phyloP scores from a whole-genome alignment of 331 rosid species.

The Cydonia oblonga region DNA sequence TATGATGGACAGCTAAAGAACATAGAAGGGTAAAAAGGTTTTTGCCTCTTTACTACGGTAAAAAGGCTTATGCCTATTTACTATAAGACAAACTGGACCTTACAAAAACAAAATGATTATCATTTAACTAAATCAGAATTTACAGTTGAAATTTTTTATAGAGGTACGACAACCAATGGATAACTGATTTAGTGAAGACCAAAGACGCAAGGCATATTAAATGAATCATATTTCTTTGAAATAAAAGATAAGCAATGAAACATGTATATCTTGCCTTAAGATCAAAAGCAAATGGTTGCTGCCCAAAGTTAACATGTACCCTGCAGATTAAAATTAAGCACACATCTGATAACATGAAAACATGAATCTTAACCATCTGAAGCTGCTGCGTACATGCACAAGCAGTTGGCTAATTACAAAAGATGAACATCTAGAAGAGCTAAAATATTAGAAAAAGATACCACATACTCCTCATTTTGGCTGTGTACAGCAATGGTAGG shows the following conservation, averaged over 20 bases:
- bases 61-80: no score
- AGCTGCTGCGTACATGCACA: neutral
- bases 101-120: neutral
- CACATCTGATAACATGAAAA: conserved; percentile 19
- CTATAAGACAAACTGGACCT: neutral
- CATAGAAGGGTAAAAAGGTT: neutral
- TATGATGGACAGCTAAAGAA: neutral
- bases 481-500: conserved; percentile 97
- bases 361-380: neutral
- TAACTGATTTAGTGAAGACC: neutral
- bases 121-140: no score
- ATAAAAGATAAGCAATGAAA: neutral
- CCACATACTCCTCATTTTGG: conserved; percentile 88
- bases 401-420: neutral
- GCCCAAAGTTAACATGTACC: conserved; percentile 95
- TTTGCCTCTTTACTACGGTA: neutral
- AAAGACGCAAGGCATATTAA: neutral
- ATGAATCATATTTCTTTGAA: neutral
- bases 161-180: neutral
- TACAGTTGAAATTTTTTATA: neutral
- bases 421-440: neutral
- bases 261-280: conserved; percentile 48
- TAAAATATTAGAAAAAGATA: neutral
- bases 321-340: conserved; percentile 46
- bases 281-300: conserved; percentile 79